These are phyloP conservation scores for Aspergillus fumigatus DNA, from an alignment of 2,329 filamentous ascomycete species.

Conservation along the genomic window DNA sequence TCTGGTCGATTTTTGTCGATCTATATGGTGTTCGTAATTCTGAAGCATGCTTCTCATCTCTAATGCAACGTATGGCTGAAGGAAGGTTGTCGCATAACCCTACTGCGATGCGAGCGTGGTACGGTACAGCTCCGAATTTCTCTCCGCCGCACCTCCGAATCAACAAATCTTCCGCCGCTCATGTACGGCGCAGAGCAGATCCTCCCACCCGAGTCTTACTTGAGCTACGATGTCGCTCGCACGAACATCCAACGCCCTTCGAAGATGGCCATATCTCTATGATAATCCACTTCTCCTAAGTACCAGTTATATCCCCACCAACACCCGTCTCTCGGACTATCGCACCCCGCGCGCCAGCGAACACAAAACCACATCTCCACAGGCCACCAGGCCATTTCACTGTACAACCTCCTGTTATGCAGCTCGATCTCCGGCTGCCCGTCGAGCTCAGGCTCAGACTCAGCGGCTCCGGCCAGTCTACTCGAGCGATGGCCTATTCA, in stretches of 20 bases:
- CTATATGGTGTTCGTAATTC: background rate
- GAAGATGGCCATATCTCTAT: slow-evolving; percentile 10
- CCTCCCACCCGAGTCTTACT: background rate
- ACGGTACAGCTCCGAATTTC: background rate
- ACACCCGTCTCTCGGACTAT: background rate
- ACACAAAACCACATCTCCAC: background rate
- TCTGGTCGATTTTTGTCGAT: no score
- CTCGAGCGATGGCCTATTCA: slow-evolving; percentile 1
- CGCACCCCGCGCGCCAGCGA: background rate
- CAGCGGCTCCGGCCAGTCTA: background rate
- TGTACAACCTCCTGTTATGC: slow-evolving; percentile 4
- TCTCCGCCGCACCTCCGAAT: slow-evolving; percentile 7
- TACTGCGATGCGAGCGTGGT: background rate
- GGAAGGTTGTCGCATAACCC: background rate
- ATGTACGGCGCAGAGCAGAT: background rate
- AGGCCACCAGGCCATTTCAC: slow-evolving; percentile 8
- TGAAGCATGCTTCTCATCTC: background rate
- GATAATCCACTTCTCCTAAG: background rate
- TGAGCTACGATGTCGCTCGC: slow-evolving; percentile 14
- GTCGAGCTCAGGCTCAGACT: slow-evolving; percentile 4
- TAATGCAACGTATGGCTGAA: background rate
- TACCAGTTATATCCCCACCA: background rate
- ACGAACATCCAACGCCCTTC: slow-evolving; percentile 10
- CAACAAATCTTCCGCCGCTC: background rate
- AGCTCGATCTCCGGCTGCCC: slow-evolving; percentile 7